A percentile compares a stretch with the other conserved stretches of the same genome.
These are phyloP conservation scores for Cucumis cinereus DNA, from an alignment of 306 rosid species.

Conservation along the genomic window DNA sequence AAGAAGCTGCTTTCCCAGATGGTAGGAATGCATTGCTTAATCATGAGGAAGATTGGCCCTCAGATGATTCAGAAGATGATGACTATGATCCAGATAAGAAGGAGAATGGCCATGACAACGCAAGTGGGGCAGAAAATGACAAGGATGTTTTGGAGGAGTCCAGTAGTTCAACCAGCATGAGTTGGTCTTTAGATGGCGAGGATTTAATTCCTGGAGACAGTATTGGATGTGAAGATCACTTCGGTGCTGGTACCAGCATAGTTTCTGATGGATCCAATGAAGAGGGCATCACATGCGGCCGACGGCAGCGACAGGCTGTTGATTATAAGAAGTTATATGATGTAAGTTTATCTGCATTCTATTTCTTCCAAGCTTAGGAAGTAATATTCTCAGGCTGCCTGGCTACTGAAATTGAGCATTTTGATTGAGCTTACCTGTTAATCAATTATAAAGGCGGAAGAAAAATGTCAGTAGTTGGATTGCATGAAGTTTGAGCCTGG, in stretches of 20 bases:
- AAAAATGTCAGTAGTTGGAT: not conserved
- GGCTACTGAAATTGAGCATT: not conserved
- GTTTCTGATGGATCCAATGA: conserved; percentile 59
- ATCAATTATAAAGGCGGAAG: not conserved
- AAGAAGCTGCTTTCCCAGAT: conserved; percentile 70
- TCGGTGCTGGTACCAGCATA: conserved; percentile 23
- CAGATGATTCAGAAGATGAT: conserved; percentile 85
- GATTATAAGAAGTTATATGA: conserved; percentile 65
- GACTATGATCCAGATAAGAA: conserved; percentile 74
- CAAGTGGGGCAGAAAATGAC: conserved; percentile 28
- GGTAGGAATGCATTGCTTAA: conserved; percentile 34
- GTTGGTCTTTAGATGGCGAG: conserved; percentile 38
- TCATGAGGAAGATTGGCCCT: conserved; percentile 79
- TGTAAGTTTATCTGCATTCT: conserved; percentile 35
- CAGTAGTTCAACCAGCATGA: conserved; percentile 34
- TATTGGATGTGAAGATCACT: conserved; percentile 21
- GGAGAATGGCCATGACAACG: conserved; percentile 28
- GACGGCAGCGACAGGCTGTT: conserved; percentile 59
- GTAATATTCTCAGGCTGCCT: not conserved
- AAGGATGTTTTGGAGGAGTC: conserved; percentile 28
- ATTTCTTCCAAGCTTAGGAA: not conserved
- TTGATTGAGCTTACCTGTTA: not conserved
- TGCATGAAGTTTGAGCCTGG: not conserved
- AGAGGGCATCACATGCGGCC: conserved; percentile 37
- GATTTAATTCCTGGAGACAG: conserved; percentile 18